Evolutionary conservation across 1,284 basidiomycete genomes (phyloP), one percentile per base, ranked within the genome.

Genomic region (Entoloma clypeatum): DNA sequence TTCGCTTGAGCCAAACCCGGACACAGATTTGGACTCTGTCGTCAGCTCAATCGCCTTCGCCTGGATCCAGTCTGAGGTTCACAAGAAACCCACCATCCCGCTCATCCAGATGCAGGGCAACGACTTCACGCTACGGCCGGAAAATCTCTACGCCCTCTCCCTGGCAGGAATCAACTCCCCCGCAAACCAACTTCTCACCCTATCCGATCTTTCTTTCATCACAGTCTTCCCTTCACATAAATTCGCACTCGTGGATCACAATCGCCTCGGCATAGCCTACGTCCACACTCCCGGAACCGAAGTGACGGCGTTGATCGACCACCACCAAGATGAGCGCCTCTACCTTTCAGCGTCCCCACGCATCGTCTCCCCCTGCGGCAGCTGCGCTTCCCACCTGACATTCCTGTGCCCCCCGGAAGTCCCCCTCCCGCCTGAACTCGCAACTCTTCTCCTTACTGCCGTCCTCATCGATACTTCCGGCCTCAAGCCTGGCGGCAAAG

Each of bases 171-270:
- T n/a, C n/a, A n/a, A n/a, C n/a, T n/a, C n/a, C n/a, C n/a, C 68
- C 11, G 61, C 67, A 11, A 58, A 63, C 8, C 69, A 79, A 40
- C 65, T 92, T 25, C 65, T 87, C 36, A 76, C 74, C 52, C 55
- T 76, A 31, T 68, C 75, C 43, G 83, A 88, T 50, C 36, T 85
- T 22, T 63, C 71, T 14, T 50, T 53, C n/a, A 61, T 55, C 47
- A 61, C 54, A 7, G 65, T 63, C 38, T 77, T 85, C 48, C 74
- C 79, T 0, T 80, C 79, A 3, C 70, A 71, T n/a, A 68, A 65
- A 4, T 90, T 90, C 54, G 86, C 77, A 0, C 74, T 98, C 7
- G 89, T 97, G 16, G 94, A 98, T 61, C 93, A 97, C 62, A 96
- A 96, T 56, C 69, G 71, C 8, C 72, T 95, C 10, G 67, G 72